These are phyloP conservation scores for Acrocalymma vagum DNA, from an alignment of 2,329 filamentous ascomycete genomes.

Conservation along the genomic window DNA sequence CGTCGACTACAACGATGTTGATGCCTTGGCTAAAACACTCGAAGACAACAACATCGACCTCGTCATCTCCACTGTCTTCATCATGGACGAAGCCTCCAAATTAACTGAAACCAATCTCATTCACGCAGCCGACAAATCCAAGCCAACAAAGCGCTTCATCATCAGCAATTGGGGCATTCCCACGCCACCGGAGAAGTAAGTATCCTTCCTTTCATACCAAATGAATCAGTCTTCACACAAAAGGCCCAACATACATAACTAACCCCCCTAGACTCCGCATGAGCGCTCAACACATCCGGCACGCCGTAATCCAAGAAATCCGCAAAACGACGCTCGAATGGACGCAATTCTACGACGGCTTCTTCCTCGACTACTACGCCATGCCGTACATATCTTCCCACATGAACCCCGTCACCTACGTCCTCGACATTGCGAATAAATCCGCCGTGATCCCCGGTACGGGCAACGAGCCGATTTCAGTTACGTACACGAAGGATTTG, in stretches of 20 bases:
- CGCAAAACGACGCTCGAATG: conserved; percentile 32
- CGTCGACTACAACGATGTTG: conserved; percentile 46
- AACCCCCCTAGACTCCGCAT: too few species aligned
- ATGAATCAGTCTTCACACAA: too few species aligned
- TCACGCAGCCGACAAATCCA: conserved; percentile 14
- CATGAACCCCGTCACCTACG: conserved; percentile 18
- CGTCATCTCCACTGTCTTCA: conserved; percentile 53
- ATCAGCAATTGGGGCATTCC: conserved; percentile 22
- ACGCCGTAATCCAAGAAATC: conserved; percentile 20
- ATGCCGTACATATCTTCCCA: conserved; percentile 30
- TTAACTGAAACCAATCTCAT: conserved; percentile 23
- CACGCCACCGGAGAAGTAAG: conserved; percentile 20
- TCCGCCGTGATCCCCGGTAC: conserved; percentile 25
- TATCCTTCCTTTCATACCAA: too few species aligned
- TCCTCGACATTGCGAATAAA: conserved; percentile 22
- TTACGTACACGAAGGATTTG: conserved; percentile 29
- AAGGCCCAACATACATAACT: too few species aligned
- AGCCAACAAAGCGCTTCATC: conserved; percentile 20
- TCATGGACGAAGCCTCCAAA: conserved; percentile 34
- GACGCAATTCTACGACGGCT: conserved; percentile 32
- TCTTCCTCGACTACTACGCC: conserved; percentile 43
- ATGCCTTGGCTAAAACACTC: conserved; percentile 32
- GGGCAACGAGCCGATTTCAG: conserved; percentile 17
- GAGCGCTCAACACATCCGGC: too few species aligned
- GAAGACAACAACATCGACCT: conserved; percentile 54